Evolutionary conservation across 2,329 filamentous ascomycete genomes (phyloP).

Genomic region (Aspergillus hiratsukae): DNA sequence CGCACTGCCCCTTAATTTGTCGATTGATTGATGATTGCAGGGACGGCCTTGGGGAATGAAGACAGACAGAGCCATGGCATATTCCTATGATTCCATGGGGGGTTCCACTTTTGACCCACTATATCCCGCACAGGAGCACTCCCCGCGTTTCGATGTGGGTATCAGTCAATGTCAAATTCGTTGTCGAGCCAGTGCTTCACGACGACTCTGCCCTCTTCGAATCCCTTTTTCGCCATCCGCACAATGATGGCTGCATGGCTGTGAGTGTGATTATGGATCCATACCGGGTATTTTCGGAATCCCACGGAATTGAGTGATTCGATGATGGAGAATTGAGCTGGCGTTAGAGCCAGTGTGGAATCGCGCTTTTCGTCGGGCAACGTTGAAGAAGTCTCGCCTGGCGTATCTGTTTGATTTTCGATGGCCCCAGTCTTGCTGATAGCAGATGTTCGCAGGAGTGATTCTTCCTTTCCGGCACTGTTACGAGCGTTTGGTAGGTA

Average conservation of each 20-base stretch:
- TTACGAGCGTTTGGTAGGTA: constrained; percentile 60
- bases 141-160: neutral
- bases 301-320: constrained; percentile 64
- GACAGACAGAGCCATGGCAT: neutral
- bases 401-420: neutral
- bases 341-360: constrained; percentile 72
- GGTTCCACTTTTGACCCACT: neutral
- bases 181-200: constrained; percentile 74
- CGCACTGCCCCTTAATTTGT: neutral
- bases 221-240: constrained; percentile 61
- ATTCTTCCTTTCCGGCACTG: constrained; percentile 13
- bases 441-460: neutral
- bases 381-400: neutral
- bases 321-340: constrained; percentile 82
- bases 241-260: constrained; percentile 90
- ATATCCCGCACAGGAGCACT: neutral
- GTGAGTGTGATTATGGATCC: constrained; percentile 62
- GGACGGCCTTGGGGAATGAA: neutral
- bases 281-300: constrained; percentile 54
- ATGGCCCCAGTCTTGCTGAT: neutral
- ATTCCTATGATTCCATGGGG: neutral
- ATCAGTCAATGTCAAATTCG: constrained; percentile 60
- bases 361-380: constrained; percentile 26
- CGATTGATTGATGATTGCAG: neutral
- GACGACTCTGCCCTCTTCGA: constrained; percentile 73